phyloP scores from a whole-genome alignment of 169 alveolate species.

The Cryptosporidium ubiquitum region DNA sequence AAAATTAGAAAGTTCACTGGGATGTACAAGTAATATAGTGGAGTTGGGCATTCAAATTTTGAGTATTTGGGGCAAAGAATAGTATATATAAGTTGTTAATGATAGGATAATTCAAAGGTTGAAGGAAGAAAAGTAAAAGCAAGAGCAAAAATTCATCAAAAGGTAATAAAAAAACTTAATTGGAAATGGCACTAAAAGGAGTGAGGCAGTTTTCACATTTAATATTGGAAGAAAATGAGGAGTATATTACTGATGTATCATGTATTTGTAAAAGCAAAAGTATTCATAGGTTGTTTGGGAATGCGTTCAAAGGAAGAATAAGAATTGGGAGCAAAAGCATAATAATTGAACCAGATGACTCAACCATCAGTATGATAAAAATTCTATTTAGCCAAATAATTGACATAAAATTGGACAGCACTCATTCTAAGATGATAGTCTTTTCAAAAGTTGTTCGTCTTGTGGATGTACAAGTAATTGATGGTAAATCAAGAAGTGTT shows the following conservation, averaged over 20 bases:
- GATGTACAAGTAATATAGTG: background rate
- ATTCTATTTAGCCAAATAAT: conserved; percentile 18
- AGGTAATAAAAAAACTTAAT: background rate
- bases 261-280: conserved; percentile 10
- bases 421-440: background rate
- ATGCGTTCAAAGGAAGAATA: conserved; percentile 81
- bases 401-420: background rate
- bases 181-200: conserved; percentile 46
- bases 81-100: background rate
- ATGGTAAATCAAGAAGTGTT: conserved; percentile 57
- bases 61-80: background rate
- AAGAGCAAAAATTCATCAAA: background rate
- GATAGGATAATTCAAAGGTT: background rate
- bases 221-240: conserved; percentile 66
- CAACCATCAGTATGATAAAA: conserved; percentile 64
- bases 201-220: conserved; percentile 61
- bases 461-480: conserved; percentile 37
- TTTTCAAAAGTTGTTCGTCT: conserved; percentile 7
- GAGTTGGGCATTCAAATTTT: background rate
- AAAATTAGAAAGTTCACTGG: background rate
- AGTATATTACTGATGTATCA: conserved; percentile 43
- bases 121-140: background rate
- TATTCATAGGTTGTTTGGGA: background rate
- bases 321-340: conserved; percentile 85
- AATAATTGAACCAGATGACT: conserved; percentile 84